Conservation (phyloP, 768 basidiomycete genomes). For the Lactifluus hygrophoroides region DNA sequence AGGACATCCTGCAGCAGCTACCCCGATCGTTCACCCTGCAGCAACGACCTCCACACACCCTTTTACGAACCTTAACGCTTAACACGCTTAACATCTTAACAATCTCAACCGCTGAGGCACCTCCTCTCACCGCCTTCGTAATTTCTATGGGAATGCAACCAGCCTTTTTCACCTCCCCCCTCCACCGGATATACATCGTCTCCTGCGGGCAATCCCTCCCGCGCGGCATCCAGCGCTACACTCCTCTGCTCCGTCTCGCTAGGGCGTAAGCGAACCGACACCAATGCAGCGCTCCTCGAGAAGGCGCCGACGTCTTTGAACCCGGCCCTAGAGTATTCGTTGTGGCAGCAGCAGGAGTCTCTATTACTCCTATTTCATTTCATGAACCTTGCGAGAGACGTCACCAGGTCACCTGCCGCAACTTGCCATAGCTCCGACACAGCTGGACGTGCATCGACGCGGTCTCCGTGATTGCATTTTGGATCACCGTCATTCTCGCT, state of each 20-base stretch:
- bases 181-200: constrained; percentile 1
- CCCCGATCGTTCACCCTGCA: constrained; percentile 2
- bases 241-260: constrained; percentile 3
- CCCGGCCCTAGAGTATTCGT: background rate
- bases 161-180: constrained; percentile 48
- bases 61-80: no score
- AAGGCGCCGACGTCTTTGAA: background rate
- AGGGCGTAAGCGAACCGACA: background rate
- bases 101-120: constrained; percentile 39
- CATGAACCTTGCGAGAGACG: constrained; percentile 44
- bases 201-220: background rate
- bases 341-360: constrained; percentile 6
- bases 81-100: no score
- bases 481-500: constrained; percentile 73
- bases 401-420: constrained; percentile 52
- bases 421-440: constrained; percentile 84
- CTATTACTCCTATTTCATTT: constrained; percentile 49
- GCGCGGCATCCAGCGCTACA: constrained; percentile 12
- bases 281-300: constrained; percentile 1
- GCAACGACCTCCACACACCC: constrained; percentile 22
- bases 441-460: constrained; percentile 90
- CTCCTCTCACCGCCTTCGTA: constrained; percentile 37
- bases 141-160: constrained; percentile 38
- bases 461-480: constrained; percentile 78
- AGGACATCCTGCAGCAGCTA: constrained; percentile 25